phyloP scores from a whole-genome alignment of 495 filamentous ascomycete genomes.

The Penicillium argentinense region DNA sequence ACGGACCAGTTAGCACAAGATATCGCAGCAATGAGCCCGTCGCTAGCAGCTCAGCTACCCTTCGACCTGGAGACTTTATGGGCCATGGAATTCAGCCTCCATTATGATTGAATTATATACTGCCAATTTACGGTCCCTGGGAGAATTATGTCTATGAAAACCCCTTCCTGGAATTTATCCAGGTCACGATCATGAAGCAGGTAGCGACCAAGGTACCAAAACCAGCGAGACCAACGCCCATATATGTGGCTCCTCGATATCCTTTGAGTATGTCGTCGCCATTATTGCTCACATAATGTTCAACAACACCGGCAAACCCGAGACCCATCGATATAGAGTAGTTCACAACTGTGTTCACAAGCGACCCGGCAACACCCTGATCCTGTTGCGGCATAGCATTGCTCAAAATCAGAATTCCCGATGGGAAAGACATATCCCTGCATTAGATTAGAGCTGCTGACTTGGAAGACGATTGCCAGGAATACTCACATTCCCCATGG shows the following conservation, averaged over 20 bases:
- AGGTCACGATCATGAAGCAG: conserved; percentile 18
- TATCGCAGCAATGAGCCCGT: conserved; percentile 8
- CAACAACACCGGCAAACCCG: conserved; percentile 64
- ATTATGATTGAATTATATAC: conserved; percentile 1
- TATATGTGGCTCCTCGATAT: conserved; percentile 39
- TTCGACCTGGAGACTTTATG: conserved; percentile 18
- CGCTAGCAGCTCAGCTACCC: conserved; percentile 8
- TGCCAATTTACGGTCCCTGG: background rate
- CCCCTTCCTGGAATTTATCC: conserved; percentile 4
- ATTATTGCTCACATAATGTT: conserved; percentile 50
- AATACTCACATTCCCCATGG: conserved; percentile 56
- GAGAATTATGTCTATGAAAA: background rate
- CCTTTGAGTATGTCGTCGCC: conserved; percentile 36
- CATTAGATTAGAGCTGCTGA: conserved; percentile 8
- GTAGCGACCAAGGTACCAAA: conserved; percentile 20
- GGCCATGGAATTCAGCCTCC: conserved; percentile 13
- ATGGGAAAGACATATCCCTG: conserved; percentile 42
- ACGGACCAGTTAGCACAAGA: conserved; percentile 6
- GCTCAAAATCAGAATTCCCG: conserved; percentile 35
- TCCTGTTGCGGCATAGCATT: conserved; percentile 34
- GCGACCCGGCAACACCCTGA: conserved; percentile 53
- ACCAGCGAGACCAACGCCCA: conserved; percentile 37
- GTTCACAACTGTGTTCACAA: conserved; percentile 66
- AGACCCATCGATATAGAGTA: conserved; percentile 67
- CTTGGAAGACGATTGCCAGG: conserved; percentile 25